Conservation (phyloP, 805 yeast genomes). For the Brettanomyces naardenensis region DNA sequence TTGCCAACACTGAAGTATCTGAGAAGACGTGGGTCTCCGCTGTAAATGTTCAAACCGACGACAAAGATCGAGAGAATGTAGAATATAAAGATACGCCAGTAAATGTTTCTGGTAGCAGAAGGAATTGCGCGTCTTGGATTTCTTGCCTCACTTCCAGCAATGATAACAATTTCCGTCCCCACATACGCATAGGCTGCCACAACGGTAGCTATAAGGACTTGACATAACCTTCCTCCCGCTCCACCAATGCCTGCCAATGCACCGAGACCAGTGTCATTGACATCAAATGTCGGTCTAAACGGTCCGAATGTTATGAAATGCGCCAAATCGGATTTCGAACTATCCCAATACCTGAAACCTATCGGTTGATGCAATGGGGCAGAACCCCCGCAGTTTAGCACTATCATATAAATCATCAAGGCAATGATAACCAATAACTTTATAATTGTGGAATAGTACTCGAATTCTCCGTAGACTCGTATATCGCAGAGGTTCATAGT, state of each 20-base stretch:
- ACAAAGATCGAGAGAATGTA: conserved; percentile 61
- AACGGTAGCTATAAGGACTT: conserved; percentile 51
- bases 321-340: conserved; percentile 39
- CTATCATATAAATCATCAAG: conserved; percentile 56
- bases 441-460: conserved; percentile 51
- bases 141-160: conserved; percentile 82
- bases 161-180: conserved; percentile 76
- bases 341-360: conserved; percentile 71
- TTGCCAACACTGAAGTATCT: conserved; percentile 37
- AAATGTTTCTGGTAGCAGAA: conserved; percentile 65
- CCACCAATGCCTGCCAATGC: conserved; percentile 53
- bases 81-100: conserved; percentile 59
- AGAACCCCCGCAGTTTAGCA: conserved; percentile 54
- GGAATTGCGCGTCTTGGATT: conserved; percentile 75
- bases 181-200: conserved; percentile 70
- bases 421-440: conserved; percentile 47
- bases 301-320: conserved; percentile 53
- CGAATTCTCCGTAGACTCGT: conserved; percentile 66
- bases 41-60: conserved; percentile 63
- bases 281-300: conserved; percentile 65
- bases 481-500: conserved; percentile 59
- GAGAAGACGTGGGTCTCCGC: conserved; percentile 69
- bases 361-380: conserved; percentile 33
- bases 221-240: conserved; percentile 48
- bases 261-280: conserved; percentile 52